Conservation (phyloP, 2,329 filamentous ascomycete genomes). For the Epichloe gansuensis region DNA sequence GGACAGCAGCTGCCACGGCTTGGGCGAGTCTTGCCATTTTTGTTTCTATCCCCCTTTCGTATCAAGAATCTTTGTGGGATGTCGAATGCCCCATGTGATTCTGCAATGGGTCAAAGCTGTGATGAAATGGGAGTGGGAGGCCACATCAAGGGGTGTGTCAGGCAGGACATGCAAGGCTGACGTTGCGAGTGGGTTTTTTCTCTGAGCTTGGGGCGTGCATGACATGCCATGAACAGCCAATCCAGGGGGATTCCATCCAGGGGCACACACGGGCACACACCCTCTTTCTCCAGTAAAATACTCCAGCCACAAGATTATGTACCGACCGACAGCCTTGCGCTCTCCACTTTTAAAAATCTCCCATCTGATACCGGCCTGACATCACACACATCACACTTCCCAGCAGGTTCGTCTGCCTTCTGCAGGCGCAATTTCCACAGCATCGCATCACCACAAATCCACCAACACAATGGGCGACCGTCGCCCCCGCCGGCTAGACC, state of each 20-base stretch:
- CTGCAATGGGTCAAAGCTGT: background rate
- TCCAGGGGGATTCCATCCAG: background rate
- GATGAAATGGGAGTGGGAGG: background rate
- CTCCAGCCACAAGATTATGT: too few species aligned
- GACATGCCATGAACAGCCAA: background rate
- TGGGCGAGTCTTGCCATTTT: slow-evolving; percentile 21
- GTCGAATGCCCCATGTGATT: background rate
- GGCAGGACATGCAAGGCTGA: slow-evolving; percentile 14
- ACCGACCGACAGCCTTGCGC: background rate
- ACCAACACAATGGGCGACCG: slow-evolving; percentile 21
- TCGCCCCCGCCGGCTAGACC: slow-evolving; percentile 31
- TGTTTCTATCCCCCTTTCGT: background rate
- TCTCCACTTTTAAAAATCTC: background rate
- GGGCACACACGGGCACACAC: too few species aligned
- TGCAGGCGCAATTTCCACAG: background rate
- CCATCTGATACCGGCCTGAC: background rate
- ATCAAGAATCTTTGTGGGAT: background rate
- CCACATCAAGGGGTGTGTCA: slow-evolving; percentile 2
- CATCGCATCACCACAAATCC: background rate
- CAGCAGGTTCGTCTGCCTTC: background rate
- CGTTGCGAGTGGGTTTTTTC: background rate
- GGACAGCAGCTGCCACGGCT: slow-evolving; percentile 17
- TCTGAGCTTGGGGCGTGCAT: slow-evolving; percentile 10
- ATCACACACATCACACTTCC: background rate
- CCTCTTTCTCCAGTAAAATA: too few species aligned